These are phyloP conservation scores for Plenodomus lindquistii DNA, from an alignment of 2,329 filamentous ascomycete genomes.

Conservation along the genomic window DNA sequence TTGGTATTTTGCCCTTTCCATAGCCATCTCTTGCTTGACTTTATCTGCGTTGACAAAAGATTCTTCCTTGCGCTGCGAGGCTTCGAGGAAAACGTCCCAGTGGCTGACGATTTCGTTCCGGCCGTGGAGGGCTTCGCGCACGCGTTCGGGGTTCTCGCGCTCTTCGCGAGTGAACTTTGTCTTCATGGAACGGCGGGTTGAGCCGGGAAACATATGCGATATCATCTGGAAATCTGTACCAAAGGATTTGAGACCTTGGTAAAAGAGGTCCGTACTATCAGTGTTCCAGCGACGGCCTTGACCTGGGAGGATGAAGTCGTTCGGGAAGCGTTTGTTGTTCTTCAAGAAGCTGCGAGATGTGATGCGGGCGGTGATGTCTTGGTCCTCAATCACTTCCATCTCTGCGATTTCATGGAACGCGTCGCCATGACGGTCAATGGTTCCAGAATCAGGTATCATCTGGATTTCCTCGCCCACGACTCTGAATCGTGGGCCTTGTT, in stretches of 20 bases:
- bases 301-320: constrained; percentile 49
- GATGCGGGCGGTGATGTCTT: constrained; percentile 74
- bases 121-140: constrained; percentile 64
- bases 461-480: constrained; percentile 72
- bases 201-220: constrained; percentile 71
- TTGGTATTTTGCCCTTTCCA: constrained; percentile 30
- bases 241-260: constrained; percentile 73
- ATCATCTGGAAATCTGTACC: constrained; percentile 86
- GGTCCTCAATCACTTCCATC: constrained; percentile 70
- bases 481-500: constrained; percentile 58
- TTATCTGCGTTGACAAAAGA: constrained; percentile 44
- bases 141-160: constrained; percentile 63
- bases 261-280: constrained; percentile 75
- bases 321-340: constrained; percentile 55
- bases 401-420: constrained; percentile 59
- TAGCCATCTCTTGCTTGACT: constrained; percentile 36
- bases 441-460: constrained; percentile 68
- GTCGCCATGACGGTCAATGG: constrained; percentile 69
- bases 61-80: constrained; percentile 35
- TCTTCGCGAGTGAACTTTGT: constrained; percentile 84
- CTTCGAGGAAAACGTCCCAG: constrained; percentile 46
- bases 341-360: constrained; percentile 72
- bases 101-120: constrained; percentile 38
- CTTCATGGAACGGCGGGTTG: constrained; percentile 75
- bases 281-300: constrained; percentile 64